Evolutionary conservation across 176 grass and related monocot species (phyloP), one percentile per base, ranked within the genome.

Genomic region (Oryza punctata): DNA sequence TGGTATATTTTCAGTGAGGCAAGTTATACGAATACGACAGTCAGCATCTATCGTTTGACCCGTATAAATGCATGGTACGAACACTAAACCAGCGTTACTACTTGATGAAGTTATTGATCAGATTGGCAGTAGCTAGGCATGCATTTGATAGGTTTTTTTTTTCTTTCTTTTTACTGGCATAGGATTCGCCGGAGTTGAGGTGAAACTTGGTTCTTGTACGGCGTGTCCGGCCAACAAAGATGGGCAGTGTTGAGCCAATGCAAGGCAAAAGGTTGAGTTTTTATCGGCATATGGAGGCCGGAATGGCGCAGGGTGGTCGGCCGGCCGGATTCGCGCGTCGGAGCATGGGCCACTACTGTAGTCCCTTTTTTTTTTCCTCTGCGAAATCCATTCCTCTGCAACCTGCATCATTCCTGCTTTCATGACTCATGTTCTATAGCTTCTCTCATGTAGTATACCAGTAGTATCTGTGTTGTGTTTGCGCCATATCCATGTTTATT

Each of bases 261-360:
- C 11, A 45, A 45, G 43, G 43, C 40, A 10, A 41, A 41, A 10
- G 9, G 37, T 38, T 38, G 37, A 38, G 37, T 38, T 41, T 50
- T 50, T 16, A 18, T 49, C 46, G 1, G 46, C 13, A 49, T 49
- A 35, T 35, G 33, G 4, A 35, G 46, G 46, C 46, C 46, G 46
- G 46, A 49, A 49, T 49, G 46, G 46, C 15, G 47, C 45, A 14
- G 45, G 45, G 45, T 5, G 29, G 19, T 29, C 29, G 10, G 47
- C 73, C 73, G 13, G 67, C 67, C 67, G 67, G n/a, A 70, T 70
- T 70, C 67, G 67, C 67, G 67, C 15, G 67, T 69, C 67, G 33
- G 33, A 23, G 67, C 33, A n/a, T 19, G 10, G 12, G 41, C 12
- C 1, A 3, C 7, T 50, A 18, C 41, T 49, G 43, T 73, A 50